Evolutionary conservation across 148 eudicot species (phyloP).

Genomic region (Vaccinium vitisidaea): DNA sequence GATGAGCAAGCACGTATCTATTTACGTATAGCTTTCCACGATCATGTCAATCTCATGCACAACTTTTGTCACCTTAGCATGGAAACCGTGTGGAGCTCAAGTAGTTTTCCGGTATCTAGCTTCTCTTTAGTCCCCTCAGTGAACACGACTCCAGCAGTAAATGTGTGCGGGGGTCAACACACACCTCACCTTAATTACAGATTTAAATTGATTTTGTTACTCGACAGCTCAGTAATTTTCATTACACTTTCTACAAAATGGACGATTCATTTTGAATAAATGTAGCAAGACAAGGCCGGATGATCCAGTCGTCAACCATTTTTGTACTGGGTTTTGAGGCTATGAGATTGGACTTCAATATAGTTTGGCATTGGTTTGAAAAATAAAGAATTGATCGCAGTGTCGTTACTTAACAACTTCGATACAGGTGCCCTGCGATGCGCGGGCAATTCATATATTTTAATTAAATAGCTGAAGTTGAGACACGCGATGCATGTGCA

Average conservation of each 20-base stretch:
- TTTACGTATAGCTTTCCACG: not conserved
- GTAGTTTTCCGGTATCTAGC: not conserved
- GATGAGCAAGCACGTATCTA: not conserved
- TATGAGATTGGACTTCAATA: too few species aligned
- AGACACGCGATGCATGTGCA: too few species aligned
- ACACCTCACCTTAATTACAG: not conserved
- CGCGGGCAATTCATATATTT: too few species aligned
- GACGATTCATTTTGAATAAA: too few species aligned
- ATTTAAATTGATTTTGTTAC: not conserved
- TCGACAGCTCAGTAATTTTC: not conserved
- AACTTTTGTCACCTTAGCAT: not conserved
- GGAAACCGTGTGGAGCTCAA: slow-evolving; percentile 3
- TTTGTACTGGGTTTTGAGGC: too few species aligned
- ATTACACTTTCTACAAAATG: not conserved
- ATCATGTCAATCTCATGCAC: slow-evolving; percentile 3
- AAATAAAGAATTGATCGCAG: too few species aligned
- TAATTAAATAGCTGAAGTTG: too few species aligned
- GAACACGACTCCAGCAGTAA: not conserved
- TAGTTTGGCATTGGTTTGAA: too few species aligned
- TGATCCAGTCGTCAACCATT: too few species aligned
- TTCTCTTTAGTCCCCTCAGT: not conserved
- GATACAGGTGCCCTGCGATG: too few species aligned
- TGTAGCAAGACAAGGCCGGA: too few species aligned
- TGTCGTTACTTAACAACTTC: too few species aligned
- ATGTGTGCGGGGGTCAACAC: not conserved